Percentiles rank a stretch among this genome's conserved stretches.
Evolutionary conservation across 768 basidiomycete species (phyloP).

Genomic region (Holtermanniella nyarrowii): DNA sequence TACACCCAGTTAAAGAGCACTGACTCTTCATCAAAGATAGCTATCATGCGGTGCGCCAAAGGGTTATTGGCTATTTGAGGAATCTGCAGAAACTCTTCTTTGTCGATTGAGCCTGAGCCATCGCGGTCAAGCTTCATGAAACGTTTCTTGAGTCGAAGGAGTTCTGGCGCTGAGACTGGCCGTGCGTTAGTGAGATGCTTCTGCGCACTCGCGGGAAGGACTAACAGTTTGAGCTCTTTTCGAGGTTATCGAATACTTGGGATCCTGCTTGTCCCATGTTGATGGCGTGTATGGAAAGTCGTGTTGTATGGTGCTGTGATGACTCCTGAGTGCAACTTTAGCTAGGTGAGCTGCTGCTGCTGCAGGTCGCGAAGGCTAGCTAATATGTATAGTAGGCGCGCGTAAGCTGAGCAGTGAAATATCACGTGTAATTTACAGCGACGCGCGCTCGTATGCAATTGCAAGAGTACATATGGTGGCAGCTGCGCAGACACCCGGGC

Average conservation of each 20-base stretch:
- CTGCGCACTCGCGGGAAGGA: neutral
- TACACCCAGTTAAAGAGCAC: constrained; percentile 37
- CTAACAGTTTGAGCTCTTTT: constrained; percentile 93
- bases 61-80: constrained; percentile 98
- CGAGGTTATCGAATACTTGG: constrained; percentile 97
- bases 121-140: constrained; percentile 99
- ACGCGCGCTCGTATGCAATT: no score
- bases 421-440: no score
- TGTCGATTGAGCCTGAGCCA: constrained; percentile 94
- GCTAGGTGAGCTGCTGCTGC: no score
- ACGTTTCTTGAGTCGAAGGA: constrained; percentile 92
- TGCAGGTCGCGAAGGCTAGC: no score
- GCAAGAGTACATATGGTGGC: no score
- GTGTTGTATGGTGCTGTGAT: neutral
- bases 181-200: neutral
- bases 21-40: constrained; percentile 98
- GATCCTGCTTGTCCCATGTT: constrained; percentile 50
- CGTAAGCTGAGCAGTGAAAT: no score
- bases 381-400: no score
- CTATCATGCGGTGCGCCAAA: constrained; percentile 92
- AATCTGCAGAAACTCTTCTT: constrained; percentile 97
- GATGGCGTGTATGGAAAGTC: no score
- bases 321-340: no score
- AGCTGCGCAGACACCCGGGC: no score
- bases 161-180: constrained; percentile 82